Conservation (phyloP, 495 filamentous ascomycete genomes). For the Hyaloscypha finlandica region DNA sequence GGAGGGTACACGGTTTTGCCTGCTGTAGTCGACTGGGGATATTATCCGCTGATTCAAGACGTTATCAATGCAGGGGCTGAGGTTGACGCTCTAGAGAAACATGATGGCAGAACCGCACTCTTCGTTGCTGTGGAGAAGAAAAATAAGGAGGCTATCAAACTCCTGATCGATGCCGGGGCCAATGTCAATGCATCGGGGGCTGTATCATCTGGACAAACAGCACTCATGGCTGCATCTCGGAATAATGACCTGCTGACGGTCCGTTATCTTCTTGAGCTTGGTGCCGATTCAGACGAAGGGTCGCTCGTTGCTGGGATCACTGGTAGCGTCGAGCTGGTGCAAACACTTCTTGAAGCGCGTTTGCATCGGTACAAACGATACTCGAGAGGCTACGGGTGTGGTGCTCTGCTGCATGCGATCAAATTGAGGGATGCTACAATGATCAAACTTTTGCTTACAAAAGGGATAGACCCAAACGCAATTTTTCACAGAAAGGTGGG, state of each 20-base stretch:
- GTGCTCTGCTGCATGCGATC: slow-evolving; percentile 11
- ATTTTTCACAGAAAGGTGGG: slow-evolving; percentile 9
- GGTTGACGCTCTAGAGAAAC: slow-evolving; percentile 3
- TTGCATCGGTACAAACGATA: slow-evolving; percentile 14
- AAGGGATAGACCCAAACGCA: slow-evolving; percentile 36
- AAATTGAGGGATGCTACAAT: slow-evolving; percentile 21
- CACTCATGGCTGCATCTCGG: slow-evolving; percentile 8
- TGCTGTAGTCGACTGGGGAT: slow-evolving; percentile 18
- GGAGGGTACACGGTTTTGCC: slow-evolving; percentile 12
- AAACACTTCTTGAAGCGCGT: slow-evolving; percentile 17
- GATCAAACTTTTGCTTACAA: slow-evolving; percentile 35
- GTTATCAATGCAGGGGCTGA: slow-evolving; percentile 19
- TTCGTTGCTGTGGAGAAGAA: slow-evolving; percentile 10
- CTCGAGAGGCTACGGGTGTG: slow-evolving; percentile 11
- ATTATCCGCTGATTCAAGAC: slow-evolving; percentile 17
- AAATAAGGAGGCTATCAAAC: slow-evolving; percentile 8
- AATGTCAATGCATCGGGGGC: slow-evolving; percentile 15
- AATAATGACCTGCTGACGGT: slow-evolving; percentile 14
- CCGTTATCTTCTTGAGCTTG: slow-evolving; percentile 17
- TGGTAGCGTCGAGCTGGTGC: slow-evolving; percentile 16
- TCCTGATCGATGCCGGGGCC: slow-evolving; percentile 15
- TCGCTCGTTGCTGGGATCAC: slow-evolving; percentile 10
- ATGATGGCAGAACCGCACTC: slow-evolving; percentile 23
- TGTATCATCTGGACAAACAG: slow-evolving; percentile 11
- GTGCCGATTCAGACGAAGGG: slow-evolving; percentile 17